phyloP scores from a whole-genome alignment of 2,329 filamentous ascomycete species.

The Microdochium nivale region DNA sequence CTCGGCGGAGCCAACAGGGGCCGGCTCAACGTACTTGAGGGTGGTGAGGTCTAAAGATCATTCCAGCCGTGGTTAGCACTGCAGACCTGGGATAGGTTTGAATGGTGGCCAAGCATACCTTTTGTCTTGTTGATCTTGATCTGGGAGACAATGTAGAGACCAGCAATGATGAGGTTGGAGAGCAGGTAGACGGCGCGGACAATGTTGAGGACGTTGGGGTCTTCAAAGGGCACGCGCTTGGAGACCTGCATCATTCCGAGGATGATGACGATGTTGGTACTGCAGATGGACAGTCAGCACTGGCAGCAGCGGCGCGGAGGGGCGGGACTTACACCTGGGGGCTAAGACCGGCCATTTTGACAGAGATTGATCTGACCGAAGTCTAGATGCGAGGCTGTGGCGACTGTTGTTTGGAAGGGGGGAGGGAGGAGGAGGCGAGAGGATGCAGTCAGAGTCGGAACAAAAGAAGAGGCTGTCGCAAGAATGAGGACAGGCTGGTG shows the following conservation, averaged over 20 bases:
- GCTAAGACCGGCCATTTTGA: conserved; percentile 52
- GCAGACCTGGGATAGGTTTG: not conserved
- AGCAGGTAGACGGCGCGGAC: conserved; percentile 46
- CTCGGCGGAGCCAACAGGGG: conserved; percentile 86
- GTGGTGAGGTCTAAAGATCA: conserved; percentile 78
- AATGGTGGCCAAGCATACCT: conserved; percentile 48
- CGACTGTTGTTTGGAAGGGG: not conserved
- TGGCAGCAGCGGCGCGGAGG: conserved; percentile 2
- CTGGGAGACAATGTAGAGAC: conserved; percentile 80
- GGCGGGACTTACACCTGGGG: conserved; percentile 50
- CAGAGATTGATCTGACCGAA: conserved; percentile 6
- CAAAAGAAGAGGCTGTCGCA: not conserved
- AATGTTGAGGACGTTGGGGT: conserved; percentile 53
- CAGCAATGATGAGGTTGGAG: conserved; percentile 73
- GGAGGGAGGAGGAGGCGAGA: not conserved
- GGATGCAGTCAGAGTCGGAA: not conserved
- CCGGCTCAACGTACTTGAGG: conserved; percentile 96
- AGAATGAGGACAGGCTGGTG: not conserved
- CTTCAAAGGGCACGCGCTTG: conserved; percentile 91
- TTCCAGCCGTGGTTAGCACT: not conserved
- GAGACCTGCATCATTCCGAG: conserved; percentile 97
- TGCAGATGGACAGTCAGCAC: too few species aligned
- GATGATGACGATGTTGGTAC: conserved; percentile 90
- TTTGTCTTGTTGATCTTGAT: conserved; percentile 90
- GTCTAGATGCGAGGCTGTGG: not conserved